Evolutionary conservation across 2,329 filamentous ascomycete genomes (phyloP).

Genomic region (Bipolaris cookei): DNA sequence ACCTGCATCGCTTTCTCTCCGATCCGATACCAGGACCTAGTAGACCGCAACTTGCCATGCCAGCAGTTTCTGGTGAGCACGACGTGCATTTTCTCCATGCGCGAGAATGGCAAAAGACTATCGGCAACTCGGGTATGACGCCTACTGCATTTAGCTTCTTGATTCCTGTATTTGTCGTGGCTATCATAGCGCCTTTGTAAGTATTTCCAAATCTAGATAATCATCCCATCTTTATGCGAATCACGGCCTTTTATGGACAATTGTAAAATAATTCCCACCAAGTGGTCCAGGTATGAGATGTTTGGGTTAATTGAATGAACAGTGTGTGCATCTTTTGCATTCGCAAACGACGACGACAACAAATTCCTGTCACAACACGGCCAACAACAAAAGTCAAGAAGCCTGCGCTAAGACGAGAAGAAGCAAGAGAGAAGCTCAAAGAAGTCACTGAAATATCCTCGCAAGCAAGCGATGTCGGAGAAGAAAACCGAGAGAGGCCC

Average conservation of each 20-base stretch:
- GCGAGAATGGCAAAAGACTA: constrained; percentile 25
- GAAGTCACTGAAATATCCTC: constrained; percentile 28
- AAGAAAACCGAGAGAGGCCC: constrained; percentile 3
- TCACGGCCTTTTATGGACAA: background rate
- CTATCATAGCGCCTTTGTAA: constrained; percentile 40
- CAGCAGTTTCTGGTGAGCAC: constrained; percentile 15
- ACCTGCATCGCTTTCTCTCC: background rate
- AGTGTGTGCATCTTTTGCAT: constrained; percentile 34
- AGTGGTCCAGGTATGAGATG: background rate
- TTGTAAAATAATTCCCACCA: background rate
- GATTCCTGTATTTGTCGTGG: constrained; percentile 37
- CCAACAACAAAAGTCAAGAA: constrained; percentile 18
- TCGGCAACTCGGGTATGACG: constrained; percentile 32
- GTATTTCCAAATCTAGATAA: constrained; percentile 6
- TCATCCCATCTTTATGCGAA: background rate
- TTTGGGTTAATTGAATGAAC: background rate
- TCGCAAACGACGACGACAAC: constrained; percentile 20
- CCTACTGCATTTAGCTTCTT: constrained; percentile 39
- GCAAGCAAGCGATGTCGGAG: background rate
- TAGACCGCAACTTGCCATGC: constrained; percentile 12
- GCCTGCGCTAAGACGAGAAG: constrained; percentile 26
- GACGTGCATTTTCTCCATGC: constrained; percentile 8
- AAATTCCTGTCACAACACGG: constrained; percentile 6
- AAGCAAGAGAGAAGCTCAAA: constrained; percentile 30
- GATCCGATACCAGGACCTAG: background rate